A percentile compares a stretch with the other conserved stretches of the same genome.
Conservation (phyloP, 192 early-diverging fungal species). For the Chytriomyces sp. region DNA sequence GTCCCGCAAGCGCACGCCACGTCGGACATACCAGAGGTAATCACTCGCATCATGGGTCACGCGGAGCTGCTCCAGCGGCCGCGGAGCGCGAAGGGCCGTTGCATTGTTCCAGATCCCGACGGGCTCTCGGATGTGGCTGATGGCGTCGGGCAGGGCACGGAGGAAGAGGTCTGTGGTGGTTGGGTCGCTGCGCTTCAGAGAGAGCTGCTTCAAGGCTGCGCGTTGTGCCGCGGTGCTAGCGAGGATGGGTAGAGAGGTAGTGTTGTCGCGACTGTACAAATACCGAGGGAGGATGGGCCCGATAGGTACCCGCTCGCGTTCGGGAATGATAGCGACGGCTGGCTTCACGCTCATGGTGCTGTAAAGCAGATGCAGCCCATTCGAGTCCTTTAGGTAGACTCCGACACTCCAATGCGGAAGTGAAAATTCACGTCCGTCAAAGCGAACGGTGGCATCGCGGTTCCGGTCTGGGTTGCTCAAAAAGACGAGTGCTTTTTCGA, state of each 20-base stretch:
- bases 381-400: not conserved
- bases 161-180: constrained; percentile 14
- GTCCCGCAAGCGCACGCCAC: not conserved
- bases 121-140: constrained; percentile 20
- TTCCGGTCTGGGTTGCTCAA: constrained; percentile 28
- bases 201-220: not conserved
- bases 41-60: constrained; percentile 37
- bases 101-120: constrained; percentile 24
- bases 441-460: not conserved
- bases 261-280: not conserved
- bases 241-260: too few species aligned
- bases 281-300: not conserved
- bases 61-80: constrained; percentile 40
- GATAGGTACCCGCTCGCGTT: not conserved
- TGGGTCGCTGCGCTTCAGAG: not conserved
- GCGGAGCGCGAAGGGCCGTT: not conserved
- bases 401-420: constrained; percentile 31
- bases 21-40: constrained; percentile 45
- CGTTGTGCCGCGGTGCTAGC: not conserved
- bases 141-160: not conserved
- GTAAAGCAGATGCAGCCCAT: constrained; percentile 12
- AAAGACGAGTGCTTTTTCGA: constrained; percentile 22
- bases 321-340: not conserved
- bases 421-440: not conserved
- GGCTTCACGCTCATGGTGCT: constrained; percentile 15